A percentile compares a stretch with the other conserved stretches of the same genome.
Conservation (phyloP, 106 monocot species). For the Dactylorhiza incarnata region DNA sequence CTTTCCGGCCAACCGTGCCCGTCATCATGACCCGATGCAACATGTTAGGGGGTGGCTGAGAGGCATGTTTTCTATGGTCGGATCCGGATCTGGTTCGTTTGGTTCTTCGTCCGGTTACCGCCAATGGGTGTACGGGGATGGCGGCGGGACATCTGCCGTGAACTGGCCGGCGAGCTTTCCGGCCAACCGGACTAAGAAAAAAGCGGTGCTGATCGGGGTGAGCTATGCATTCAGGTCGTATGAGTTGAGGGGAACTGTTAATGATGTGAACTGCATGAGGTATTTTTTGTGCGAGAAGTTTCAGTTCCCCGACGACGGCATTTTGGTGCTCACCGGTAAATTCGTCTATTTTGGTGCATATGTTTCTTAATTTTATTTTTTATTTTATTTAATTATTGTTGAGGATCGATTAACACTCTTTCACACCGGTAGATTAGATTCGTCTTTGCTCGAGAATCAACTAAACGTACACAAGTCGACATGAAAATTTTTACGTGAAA, state of each 20-base stretch:
- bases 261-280: constrained; percentile 68
- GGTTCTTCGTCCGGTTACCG: background rate
- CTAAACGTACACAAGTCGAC: no score
- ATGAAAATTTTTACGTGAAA: no score
- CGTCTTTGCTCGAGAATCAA: no score
- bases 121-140: background rate
- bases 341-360: no score
- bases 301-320: constrained; percentile 40
- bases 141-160: background rate
- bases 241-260: constrained; percentile 78
- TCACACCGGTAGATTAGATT: no score
- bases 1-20: background rate
- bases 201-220: constrained; percentile 46
- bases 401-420: no score
- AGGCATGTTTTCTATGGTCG: constrained; percentile 11
- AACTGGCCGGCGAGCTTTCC: constrained; percentile 24
- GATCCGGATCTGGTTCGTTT: background rate
- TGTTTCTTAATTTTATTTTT: no score
- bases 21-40: background rate
- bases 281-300: constrained; percentile 36
- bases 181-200: constrained; percentile 21
- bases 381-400: no score
- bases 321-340: constrained; percentile 68
- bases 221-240: constrained; percentile 31
- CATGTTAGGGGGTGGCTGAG: constrained; percentile 30